These are phyloP conservation scores for Gnaphalium uliginosum DNA, from an alignment of 129 eudicot species.

Conservation along the genomic window DNA sequence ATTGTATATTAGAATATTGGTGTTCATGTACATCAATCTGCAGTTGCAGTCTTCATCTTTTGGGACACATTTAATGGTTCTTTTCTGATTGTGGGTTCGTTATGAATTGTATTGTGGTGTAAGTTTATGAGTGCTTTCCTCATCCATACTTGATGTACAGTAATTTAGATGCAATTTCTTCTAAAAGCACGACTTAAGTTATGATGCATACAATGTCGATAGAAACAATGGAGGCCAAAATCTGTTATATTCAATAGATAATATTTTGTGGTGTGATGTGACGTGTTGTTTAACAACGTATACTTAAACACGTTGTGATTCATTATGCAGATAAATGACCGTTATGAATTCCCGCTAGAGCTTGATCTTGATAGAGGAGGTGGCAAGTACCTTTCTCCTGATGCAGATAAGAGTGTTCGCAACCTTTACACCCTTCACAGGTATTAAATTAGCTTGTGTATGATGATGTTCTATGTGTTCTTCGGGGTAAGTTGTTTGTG, in stretches of 20 bases:
- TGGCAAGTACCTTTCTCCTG: slow-evolving; percentile 93
- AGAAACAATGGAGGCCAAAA: slow-evolving; percentile 8
- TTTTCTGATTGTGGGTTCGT: not conserved
- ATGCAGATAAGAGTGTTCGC: slow-evolving; percentile 92
- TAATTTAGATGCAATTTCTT: not conserved
- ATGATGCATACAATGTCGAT: not conserved
- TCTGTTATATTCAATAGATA: not conserved
- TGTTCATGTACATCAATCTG: slow-evolving; percentile 16
- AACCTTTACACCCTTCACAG: slow-evolving; percentile 95
- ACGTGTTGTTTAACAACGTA: not conserved
- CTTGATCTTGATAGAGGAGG: slow-evolving; percentile 93
- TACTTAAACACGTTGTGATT: not conserved
- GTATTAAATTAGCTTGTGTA: slow-evolving; percentile 31
- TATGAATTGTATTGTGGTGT: not conserved
- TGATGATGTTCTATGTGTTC: not conserved
- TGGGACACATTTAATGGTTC: not conserved
- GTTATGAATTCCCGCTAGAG: slow-evolving; percentile 89
- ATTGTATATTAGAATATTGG: slow-evolving; percentile 10
- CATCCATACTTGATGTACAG: not conserved
- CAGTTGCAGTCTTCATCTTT: not conserved
- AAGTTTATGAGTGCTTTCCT: not conserved
- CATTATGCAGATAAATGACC: slow-evolving; percentile 82
- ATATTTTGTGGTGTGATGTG: slow-evolving; percentile 16
- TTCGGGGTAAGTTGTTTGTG: not conserved
- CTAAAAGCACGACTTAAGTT: not conserved